phyloP scores from a whole-genome alignment of 352 stramenopile genomes.

The Globisporangium irregulare region DNA sequence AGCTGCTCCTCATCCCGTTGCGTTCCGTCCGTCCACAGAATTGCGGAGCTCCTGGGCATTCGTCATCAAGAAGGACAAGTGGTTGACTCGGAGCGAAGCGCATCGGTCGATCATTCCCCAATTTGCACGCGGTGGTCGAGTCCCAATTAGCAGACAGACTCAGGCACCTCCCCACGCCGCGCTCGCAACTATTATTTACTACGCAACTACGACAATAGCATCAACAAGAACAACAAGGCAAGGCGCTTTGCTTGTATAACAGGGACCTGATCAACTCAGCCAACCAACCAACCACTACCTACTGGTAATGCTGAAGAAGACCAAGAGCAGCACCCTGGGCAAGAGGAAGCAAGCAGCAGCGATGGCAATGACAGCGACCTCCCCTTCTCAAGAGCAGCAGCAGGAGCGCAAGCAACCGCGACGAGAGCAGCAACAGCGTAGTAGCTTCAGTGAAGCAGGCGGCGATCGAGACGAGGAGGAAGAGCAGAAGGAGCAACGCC shows the following conservation, averaged over 20 bases:
- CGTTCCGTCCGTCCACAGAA: not conserved
- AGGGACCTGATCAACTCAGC: not conserved
- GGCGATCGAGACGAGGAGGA: not conserved
- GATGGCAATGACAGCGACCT: not conserved
- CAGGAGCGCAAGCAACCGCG: not conserved
- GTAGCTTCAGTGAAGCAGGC: not conserved
- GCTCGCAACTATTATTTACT: constrained; percentile 14
- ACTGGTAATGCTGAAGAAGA: not conserved
- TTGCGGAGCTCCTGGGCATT: not conserved
- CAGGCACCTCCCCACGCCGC: not conserved
- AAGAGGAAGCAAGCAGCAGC: constrained; percentile 6
- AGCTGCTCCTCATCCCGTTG: not conserved
- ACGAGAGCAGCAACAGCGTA: not conserved
- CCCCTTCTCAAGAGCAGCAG: not conserved
- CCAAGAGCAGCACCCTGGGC: constrained; percentile 3
- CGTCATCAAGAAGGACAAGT: not conserved
- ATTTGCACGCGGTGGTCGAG: constrained; percentile 2
- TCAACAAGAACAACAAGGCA: not conserved
- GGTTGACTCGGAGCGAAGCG: not conserved
- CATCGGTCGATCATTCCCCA: not conserved
- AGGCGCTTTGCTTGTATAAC: constrained; percentile 1
- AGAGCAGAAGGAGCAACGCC: constrained; percentile 1
- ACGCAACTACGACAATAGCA: not conserved
- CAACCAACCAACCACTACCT: not conserved
- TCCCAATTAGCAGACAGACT: not conserved